These are phyloP conservation scores for Cyathus striatus DNA, from an alignment of 768 basidiomycete genomes.

Conservation along the genomic window DNA sequence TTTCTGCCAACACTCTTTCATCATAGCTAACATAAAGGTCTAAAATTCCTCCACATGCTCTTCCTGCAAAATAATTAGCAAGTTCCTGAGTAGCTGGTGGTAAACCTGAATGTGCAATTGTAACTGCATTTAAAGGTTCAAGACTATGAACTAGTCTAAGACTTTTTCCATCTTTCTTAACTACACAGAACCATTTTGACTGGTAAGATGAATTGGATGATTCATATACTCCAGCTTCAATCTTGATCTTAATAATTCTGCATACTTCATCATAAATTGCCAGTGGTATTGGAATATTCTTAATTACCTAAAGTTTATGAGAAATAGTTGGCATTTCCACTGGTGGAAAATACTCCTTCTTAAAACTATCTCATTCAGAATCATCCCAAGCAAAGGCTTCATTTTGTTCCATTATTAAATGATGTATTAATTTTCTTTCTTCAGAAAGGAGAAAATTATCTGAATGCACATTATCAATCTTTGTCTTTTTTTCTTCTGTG, in stretches of 20 bases:
- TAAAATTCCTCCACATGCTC: constrained; percentile 21
- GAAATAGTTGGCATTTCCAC: constrained; percentile 23
- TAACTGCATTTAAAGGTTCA: constrained; percentile 30
- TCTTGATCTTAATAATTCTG: constrained; percentile 26
- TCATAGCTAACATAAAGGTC: constrained; percentile 33
- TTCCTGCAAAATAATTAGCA: constrained; percentile 27
- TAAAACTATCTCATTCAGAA: constrained; percentile 24
- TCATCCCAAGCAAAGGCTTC: constrained; percentile 34
- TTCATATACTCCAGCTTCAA: constrained; percentile 33
- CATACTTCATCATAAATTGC: constrained; percentile 24
- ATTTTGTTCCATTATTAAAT: constrained; percentile 25
- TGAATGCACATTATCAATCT: constrained; percentile 12
- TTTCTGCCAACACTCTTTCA: constrained; percentile 17
- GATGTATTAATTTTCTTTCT: constrained; percentile 23
- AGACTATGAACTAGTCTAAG: constrained; percentile 30
- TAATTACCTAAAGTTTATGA: constrained; percentile 23
- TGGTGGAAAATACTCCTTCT: constrained; percentile 24
- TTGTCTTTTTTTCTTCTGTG: constrained; percentile 15
- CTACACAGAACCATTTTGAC: constrained; percentile 32
- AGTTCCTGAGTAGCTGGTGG: constrained; percentile 24
- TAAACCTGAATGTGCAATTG: constrained; percentile 28
- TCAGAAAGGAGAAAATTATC: constrained; percentile 13
- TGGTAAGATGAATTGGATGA: constrained; percentile 30
- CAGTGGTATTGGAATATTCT: constrained; percentile 25
- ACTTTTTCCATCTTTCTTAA: constrained; percentile 30